Evolutionary conservation across 2,329 filamentous ascomycete species (phyloP), one percentile per base, ranked within the genome.

Genomic region (Colletotrichum euphorbiae): DNA sequence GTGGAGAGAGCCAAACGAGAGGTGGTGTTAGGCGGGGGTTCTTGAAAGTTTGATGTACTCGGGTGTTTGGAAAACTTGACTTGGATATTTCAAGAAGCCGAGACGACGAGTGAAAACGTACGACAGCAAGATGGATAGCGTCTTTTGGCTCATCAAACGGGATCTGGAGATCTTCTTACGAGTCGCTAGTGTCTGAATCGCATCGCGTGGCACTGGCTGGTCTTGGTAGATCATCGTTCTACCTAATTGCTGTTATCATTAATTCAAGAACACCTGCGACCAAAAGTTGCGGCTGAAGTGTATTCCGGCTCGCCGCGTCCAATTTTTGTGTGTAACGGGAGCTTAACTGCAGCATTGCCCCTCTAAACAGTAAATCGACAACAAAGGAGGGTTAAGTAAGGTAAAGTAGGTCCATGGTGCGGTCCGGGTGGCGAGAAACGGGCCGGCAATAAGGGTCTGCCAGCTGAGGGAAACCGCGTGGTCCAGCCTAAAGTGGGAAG

Each of bases 1-100:
- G 46, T 98, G 93, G 91, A 87, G 93, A 73, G 88, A 90, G 74
- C 92, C 93, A 8, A 84, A 89, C 75, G 88, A 96, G 77, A 83
- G 93, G 66, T 91, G 92, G 81, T 94, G 92, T 76, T 93, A 46
- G 54, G 40, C 15, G n/a, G 36, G 24, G 42, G 31, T 24, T 28
- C 31, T 24, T 24, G 21, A 24, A 3, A 24, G n/a, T n/a, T 24
- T 24, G 24, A 24, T 28, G 7, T 28, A 28, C 28, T 8, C 7
- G 28, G 28, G 28, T 28, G 28, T 28, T 8, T 28, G 28, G 28
- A 2, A 28, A 28, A 28, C 28, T 8, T 8, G 6, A 8, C 7
- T 28, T 28, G 28, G 7, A 7, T 7, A 28, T 4, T 8, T 28
- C 28, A 28, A 8, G 28, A 28, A 28, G 28, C 28, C 28, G 28